Evolutionary conservation across 139 green algal genomes (phyloP).

Genomic region (Auxenochlorella protothecoides): DNA sequence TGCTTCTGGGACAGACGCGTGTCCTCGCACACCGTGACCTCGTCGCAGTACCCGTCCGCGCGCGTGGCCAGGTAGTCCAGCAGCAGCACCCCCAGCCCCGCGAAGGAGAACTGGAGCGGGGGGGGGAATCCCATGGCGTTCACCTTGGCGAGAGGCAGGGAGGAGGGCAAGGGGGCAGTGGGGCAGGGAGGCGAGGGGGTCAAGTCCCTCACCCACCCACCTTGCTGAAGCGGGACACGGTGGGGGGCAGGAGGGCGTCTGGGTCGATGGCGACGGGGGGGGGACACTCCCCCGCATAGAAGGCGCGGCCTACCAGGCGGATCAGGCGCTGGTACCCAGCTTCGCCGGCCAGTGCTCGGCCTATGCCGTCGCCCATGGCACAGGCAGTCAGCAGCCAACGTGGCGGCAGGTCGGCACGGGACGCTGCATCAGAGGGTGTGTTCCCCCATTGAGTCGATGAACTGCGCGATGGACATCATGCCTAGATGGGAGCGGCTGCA

Average conservation of each 20-base stretch:
- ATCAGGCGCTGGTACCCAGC: constrained; percentile 18
- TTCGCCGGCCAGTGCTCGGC: constrained; percentile 3
- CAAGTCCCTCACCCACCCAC: neutral
- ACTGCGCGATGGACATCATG: too few relatives aligned
- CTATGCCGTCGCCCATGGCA: too few relatives aligned
- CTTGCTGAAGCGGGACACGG: neutral
- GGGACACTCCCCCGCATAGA: constrained; percentile 21
- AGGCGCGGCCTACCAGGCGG: constrained; percentile 15
- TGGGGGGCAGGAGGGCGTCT: too few relatives aligned
- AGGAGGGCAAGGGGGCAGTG: neutral
- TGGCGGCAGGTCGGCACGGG: too few relatives aligned
- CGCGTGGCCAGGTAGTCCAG: constrained; percentile 18
- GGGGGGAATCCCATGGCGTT: neutral
- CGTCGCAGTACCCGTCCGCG: constrained; percentile 22
- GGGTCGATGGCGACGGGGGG: neutral
- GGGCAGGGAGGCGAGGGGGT: neutral
- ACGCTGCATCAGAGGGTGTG: too few relatives aligned
- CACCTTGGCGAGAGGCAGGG: constrained; percentile 1
- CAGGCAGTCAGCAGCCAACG: too few relatives aligned
- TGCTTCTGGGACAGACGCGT: constrained; percentile 18
- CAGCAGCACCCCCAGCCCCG: constrained; percentile 18
- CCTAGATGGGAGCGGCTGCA: too few relatives aligned
- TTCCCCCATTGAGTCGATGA: too few relatives aligned
- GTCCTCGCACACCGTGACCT: neutral
- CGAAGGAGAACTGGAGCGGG: constrained; percentile 11